Evolutionary conservation across 768 basidiomycete species (phyloP).

Genomic region (Termitomyces sp.): DNA sequence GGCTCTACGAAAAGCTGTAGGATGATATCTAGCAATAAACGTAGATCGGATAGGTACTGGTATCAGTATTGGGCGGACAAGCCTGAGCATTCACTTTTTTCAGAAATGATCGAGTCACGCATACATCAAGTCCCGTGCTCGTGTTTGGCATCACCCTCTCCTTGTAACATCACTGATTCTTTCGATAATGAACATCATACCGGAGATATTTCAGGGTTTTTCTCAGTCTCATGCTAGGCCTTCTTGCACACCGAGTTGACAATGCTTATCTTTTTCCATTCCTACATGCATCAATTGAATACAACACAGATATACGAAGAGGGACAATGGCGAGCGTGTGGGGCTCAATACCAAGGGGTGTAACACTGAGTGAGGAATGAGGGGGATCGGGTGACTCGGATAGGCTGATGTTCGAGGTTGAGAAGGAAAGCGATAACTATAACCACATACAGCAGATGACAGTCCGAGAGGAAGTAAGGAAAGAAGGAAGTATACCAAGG

Average conservation of each 20-base stretch:
- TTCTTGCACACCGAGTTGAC: not conserved
- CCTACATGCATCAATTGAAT: conserved; percentile 24
- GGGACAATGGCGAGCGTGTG: conserved; percentile 15
- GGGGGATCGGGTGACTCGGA: conserved; percentile 18
- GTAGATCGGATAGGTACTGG: conserved; percentile 14
- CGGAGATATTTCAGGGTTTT: too few relatives aligned
- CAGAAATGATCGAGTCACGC: conserved; percentile 13
- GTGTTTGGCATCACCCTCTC: conserved; percentile 1
- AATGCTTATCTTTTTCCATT: conserved; percentile 21
- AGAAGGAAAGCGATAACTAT: conserved; percentile 20
- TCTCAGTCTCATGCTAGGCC: not conserved
- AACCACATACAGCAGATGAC: conserved; percentile 18
- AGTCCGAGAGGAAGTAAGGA: conserved; percentile 14
- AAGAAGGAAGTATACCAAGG: conserved; percentile 7
- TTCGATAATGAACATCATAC: not conserved
- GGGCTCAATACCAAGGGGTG: conserved; percentile 13
- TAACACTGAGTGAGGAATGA: conserved; percentile 12
- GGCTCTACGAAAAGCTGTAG: conserved; percentile 5
- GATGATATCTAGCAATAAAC: conserved; percentile 5
- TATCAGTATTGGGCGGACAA: conserved; percentile 25
- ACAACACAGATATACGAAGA: conserved; percentile 23
- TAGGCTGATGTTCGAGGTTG: conserved; percentile 23
- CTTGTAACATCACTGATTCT: not conserved
- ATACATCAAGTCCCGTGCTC: not conserved
- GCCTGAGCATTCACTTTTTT: conserved; percentile 32